These are phyloP conservation scores for Mangifera indica DNA, from an alignment of 345 rosid genomes.

Conservation along the genomic window DNA sequence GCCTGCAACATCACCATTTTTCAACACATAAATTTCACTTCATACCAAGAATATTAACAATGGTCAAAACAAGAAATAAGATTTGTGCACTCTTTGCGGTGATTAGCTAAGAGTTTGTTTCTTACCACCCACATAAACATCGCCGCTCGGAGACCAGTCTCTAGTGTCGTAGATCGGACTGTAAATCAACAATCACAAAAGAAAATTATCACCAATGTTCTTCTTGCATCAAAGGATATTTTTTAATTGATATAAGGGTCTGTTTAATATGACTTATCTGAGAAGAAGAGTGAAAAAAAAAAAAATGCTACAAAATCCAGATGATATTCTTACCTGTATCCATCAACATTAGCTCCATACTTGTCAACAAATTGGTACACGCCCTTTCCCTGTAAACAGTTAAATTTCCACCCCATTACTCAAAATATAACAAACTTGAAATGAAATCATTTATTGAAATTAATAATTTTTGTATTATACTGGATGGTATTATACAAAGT, in stretches of 20 bases:
- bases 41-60: background rate
- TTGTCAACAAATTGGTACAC: slow-evolving; percentile 93
- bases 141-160: slow-evolving; percentile 81
- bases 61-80: too few relatives aligned
- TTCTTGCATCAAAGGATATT: too few relatives aligned
- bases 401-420: too few relatives aligned
- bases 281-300: background rate
- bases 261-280: background rate
- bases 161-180: slow-evolving; percentile 73
- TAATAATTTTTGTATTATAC: background rate
- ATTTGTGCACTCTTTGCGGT: too few relatives aligned
- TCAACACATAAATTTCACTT: background rate
- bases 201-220: background rate
- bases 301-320: background rate
- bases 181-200: slow-evolving; percentile 18
- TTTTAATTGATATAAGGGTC: too few relatives aligned
- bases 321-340: slow-evolving; percentile 59
- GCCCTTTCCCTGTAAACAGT: slow-evolving; percentile 76
- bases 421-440: background rate
- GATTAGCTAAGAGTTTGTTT: background rate
- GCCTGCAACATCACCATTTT: slow-evolving; percentile 33
- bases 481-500: too few relatives aligned
- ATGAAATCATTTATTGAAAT: background rate
- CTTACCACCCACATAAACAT: slow-evolving; percentile 77
- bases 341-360: slow-evolving; percentile 94